A percentile compares a stretch with the other conserved stretches of the same genome.
These are phyloP conservation scores for Eimeria brunetti DNA, from an alignment of 169 alveolate genomes.

Conservation along the genomic window DNA sequence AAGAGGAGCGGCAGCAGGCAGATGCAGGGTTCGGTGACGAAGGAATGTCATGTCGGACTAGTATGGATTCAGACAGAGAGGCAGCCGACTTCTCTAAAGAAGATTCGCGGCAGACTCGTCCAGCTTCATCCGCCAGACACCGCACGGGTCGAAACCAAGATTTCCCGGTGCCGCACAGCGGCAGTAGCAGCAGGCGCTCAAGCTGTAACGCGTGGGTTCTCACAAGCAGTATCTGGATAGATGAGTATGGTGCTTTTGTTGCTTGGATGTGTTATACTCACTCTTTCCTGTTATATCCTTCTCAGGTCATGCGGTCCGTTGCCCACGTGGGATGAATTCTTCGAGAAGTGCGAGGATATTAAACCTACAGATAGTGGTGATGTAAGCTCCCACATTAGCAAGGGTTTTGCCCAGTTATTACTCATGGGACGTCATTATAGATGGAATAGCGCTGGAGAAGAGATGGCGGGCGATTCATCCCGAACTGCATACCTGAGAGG, in stretches of 20 bases:
- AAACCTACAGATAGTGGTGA: conserved; percentile 37
- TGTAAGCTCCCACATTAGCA: conserved; percentile 29
- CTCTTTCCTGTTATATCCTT: background rate
- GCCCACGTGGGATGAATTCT: conserved; percentile 74
- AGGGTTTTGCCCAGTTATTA: background rate
- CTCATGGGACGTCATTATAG: background rate
- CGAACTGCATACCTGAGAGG: background rate
- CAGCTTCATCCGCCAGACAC: conserved; percentile 23
- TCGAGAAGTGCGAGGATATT: conserved; percentile 45
- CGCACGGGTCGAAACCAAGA: conserved; percentile 55
- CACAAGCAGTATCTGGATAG: background rate
- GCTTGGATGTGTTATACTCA: background rate
- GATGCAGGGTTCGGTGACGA: conserved; percentile 19
- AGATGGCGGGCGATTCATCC: background rate
- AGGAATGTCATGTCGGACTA: background rate
- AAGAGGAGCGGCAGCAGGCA: conserved; percentile 62
- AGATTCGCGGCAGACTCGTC: conserved; percentile 6
- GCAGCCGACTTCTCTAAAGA: background rate
- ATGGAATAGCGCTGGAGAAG: background rate
- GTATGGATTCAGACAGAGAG: conserved; percentile 33
- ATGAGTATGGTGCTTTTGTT: background rate
- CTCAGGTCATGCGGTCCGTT: conserved; percentile 66
- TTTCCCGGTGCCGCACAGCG: conserved; percentile 44
- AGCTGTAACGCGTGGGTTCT: conserved; percentile 67
- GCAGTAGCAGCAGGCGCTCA: conserved; percentile 72